These are phyloP conservation scores for Magnaporthiopsis incrustans DNA, from an alignment of 2,329 filamentous ascomycete species.

Conservation along the genomic window DNA sequence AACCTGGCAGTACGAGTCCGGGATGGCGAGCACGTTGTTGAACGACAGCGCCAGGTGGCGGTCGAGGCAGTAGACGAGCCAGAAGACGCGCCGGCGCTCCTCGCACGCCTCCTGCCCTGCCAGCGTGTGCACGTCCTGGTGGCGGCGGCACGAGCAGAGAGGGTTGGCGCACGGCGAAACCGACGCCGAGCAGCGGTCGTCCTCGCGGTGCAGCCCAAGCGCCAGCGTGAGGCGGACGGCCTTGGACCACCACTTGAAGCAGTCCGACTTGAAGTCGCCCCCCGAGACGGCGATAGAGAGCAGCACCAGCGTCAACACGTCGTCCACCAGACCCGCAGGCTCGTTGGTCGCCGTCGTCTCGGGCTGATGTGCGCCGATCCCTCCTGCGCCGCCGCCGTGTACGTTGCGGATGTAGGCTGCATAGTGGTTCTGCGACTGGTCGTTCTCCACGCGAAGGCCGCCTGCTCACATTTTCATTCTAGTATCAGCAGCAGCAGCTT, in stretches of 20 bases:
- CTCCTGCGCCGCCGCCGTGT: conserved; percentile 8
- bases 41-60: conserved; percentile 39
- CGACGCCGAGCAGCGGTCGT: conserved; percentile 20
- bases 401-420: conserved; percentile 5
- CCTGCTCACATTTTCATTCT: conserved; percentile 16
- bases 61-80: conserved; percentile 39
- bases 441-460: conserved; percentile 24
- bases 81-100: conserved; percentile 38
- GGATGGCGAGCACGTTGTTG: conserved; percentile 33
- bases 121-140: conserved; percentile 16
- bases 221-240: conserved; percentile 29
- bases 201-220: conserved; percentile 29
- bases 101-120: conserved; percentile 33
- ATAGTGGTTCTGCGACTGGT: conserved; percentile 19
- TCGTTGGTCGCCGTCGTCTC: conserved; percentile 25
- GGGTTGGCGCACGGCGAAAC: conserved; percentile 23
- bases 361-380: conserved; percentile 15
- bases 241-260: conserved; percentile 39
- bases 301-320: conserved; percentile 36
- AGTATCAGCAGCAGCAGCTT: not conserved
- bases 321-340: conserved; percentile 28
- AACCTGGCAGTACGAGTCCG: conserved; percentile 37
- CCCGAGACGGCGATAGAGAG: conserved; percentile 38
- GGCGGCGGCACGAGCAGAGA: conserved; percentile 22
- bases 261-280: conserved; percentile 40